Conservation (phyloP, 306 rosid species). For the Medicago truncatula region MtrunA17r5.0-ANR NC_053044.1:54460501-54461000, state of each 20-base stretch:
- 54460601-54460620: slow-evolving; percentile 46
- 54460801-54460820: slow-evolving; percentile 37
- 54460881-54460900: too few species aligned
- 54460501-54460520: slow-evolving; percentile 24
- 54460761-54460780: slow-evolving; percentile 42
- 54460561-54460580: slow-evolving; percentile 35
- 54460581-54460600: slow-evolving; percentile 39
- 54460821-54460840: slow-evolving; percentile 16
- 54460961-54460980: too few species aligned
- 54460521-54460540: slow-evolving; percentile 38
- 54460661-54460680: slow-evolving; percentile 44
- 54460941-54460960: too few species aligned
- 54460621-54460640: slow-evolving; percentile 39
- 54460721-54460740: slow-evolving; percentile 40
- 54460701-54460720: slow-evolving; percentile 46
- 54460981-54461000: too few species aligned
- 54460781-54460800: slow-evolving; percentile 40
- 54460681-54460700: slow-evolving; percentile 36
- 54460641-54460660: slow-evolving; percentile 42
- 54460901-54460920: too few species aligned
- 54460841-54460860: background rate
- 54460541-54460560: slow-evolving; percentile 39
- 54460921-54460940: too few species aligned
- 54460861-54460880: background rate
- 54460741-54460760: slow-evolving; percentile 42